phyloP scores from a whole-genome alignment of 768 basidiomycete species.

The Lactarius psammicola region DNA sequence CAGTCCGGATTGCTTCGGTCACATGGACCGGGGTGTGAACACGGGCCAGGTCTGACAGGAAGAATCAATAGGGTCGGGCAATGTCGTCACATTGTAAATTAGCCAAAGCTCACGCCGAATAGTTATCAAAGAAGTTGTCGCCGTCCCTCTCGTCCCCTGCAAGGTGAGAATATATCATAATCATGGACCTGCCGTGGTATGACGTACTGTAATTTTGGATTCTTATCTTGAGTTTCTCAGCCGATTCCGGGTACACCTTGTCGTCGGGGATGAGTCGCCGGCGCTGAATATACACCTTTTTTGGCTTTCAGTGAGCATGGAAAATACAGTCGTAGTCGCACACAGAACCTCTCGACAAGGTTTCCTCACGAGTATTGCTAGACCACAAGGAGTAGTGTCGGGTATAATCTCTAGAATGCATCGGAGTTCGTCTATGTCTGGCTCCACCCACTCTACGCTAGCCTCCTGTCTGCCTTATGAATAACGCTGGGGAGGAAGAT shows the following conservation, averaged over 20 bases:
- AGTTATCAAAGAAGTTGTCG: not conserved
- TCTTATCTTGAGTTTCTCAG: not conserved
- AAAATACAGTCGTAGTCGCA: not conserved
- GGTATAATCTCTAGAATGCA: slow-evolving; percentile 26
- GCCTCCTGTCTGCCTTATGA: not conserved
- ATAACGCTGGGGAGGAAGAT: not conserved
- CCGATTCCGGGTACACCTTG: slow-evolving; percentile 15
- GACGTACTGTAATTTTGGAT: slow-evolving; percentile 6
- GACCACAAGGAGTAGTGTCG: slow-evolving; percentile 24
- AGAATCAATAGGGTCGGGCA: not conserved
- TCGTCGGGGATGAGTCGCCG: slow-evolving; percentile 16
- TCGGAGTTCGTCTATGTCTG: slow-evolving; percentile 20
- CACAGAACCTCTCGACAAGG: slow-evolving; percentile 23
- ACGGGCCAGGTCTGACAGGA: slow-evolving; percentile 43
- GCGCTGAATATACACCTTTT: slow-evolving; percentile 22
- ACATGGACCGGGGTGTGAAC: slow-evolving; percentile 59
- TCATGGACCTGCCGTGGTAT: not conserved
- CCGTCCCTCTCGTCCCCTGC: not conserved
- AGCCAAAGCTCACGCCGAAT: not conserved
- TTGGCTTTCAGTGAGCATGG: not conserved
- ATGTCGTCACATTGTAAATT: no score
- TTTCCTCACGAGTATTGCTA: slow-evolving; percentile 24
- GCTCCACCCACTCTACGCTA: slow-evolving; percentile 12
- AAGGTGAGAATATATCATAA: not conserved
- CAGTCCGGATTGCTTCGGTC: slow-evolving; percentile 40